phyloP scores from a whole-genome alignment of 2,329 filamentous ascomycete species.

The Allantophomopsis cytisporea region DNA sequence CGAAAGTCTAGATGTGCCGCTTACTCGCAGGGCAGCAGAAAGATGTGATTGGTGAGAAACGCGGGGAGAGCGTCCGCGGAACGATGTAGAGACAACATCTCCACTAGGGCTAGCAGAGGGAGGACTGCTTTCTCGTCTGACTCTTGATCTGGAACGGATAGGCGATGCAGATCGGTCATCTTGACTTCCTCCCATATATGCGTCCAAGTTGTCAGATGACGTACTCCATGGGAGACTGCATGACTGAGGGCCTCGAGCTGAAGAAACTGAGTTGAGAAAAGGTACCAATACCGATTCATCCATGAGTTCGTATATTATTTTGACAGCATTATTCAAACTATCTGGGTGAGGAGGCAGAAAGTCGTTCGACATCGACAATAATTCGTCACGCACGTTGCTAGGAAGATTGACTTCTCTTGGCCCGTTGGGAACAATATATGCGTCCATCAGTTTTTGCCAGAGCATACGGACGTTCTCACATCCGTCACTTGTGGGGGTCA shows the following conservation, averaged over 20 bases:
- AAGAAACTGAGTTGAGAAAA: conserved; percentile 53
- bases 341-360: conserved; percentile 59
- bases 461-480: conserved; percentile 54
- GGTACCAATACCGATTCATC: conserved; percentile 90
- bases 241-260: conserved; percentile 11
- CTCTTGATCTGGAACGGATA: conserved; percentile 4
- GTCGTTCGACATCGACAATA: conserved; percentile 50
- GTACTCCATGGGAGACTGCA: conserved; percentile 13
- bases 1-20: conserved; percentile 11
- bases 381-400: conserved; percentile 66
- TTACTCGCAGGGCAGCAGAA: conserved; percentile 10
- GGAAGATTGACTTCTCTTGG: conserved; percentile 86
- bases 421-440: conserved; percentile 78
- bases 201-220: conserved; percentile 10
- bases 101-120: conserved; percentile 6
- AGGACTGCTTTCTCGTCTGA: conserved; percentile 12
- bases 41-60: conserved; percentile 15
- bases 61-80: conserved; percentile 10
- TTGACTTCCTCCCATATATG: not conserved
- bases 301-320: conserved; percentile 91
- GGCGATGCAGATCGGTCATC: conserved; percentile 15
- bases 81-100: conserved; percentile 10
- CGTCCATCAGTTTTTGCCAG: conserved; percentile 79
- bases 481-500: conserved; percentile 16
- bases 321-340: conserved; percentile 67